Base-by-base conservation (phyloP, 352 stramenopile genomes). In the Blastocystis sp. region DNA sequence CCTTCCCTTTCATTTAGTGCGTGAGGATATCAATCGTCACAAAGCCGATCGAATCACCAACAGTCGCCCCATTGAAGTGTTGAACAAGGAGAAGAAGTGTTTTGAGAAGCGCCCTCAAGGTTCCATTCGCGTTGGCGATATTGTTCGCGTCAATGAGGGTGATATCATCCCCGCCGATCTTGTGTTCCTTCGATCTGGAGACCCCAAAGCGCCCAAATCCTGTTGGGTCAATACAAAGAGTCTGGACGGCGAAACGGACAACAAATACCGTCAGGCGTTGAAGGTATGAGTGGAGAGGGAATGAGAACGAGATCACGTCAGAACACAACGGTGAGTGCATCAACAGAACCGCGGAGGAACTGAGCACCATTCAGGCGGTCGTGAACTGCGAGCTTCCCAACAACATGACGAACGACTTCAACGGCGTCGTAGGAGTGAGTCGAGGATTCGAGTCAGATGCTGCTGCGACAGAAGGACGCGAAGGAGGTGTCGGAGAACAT, bases 191-290 rank as follows among this genome's bases (percentile, higher is more conserved):
- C 91, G 93, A 40, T 91, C 91, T 0, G 94, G 91, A 38, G 89
- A 92, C 51, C 88, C 92, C 7, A 90, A 88, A 24, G 89, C 89
- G 87, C 0, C 89, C 92, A 87, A 87, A 71, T 40, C 67, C 1
- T 94, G 89, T 87, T 97, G 95, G 79, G 90, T 97, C 40, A 93
- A 97, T 88, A 97, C 94, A 8, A 93, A 91, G 69, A 96, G 95
- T 86, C 88, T 97, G 54, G 94, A 97, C 77, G 93, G 94, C 21
- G 93, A 97, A 87, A 97, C 93, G 8, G 96, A 97, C 86, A 86
- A 97, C n/a, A 97, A 97, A 1, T 73, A 73, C 42, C 63, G 63
- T 14, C 63, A 73, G n/a, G 63, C 63, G 7, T 24, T 73, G 88
- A 87, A 87, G 57, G 77, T 86, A 86, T 21, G n/a, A 63, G 49